A percentile compares a stretch with the other conserved stretches of the same genome.
phyloP scores from a whole-genome alignment of 164 flowering plant species.

The Macadamia integrifolia region DNA sequence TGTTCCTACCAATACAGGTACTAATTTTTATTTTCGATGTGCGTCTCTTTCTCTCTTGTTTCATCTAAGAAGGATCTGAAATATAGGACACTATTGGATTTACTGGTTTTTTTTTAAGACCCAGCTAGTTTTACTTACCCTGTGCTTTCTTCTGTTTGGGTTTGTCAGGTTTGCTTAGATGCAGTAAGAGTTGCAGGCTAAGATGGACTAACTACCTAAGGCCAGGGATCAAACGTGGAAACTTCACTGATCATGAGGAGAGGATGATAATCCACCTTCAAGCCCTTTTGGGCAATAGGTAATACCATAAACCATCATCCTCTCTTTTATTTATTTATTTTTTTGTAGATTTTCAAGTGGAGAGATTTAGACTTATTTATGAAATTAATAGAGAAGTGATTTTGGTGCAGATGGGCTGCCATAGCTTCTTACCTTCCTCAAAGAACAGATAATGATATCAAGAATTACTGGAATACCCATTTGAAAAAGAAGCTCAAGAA shows the following conservation, averaged over 20 bases:
- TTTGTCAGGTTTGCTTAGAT: slow-evolving; percentile 66
- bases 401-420: slow-evolving; percentile 78
- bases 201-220: slow-evolving; percentile 97
- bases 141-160: slow-evolving; percentile 2
- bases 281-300: slow-evolving; percentile 93
- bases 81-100: background rate
- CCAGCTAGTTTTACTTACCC: background rate
- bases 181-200: slow-evolving; percentile 88
- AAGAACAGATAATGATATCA: slow-evolving; percentile 82
- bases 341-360: background rate
- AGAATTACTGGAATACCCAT: slow-evolving; percentile 89
- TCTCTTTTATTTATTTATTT: background rate
- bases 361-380: background rate
- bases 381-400: slow-evolving; percentile 2
- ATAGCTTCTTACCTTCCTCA: slow-evolving; percentile 90
- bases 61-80: background rate
- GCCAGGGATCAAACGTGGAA: slow-evolving; percentile 84
- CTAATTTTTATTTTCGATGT: background rate
- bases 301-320: slow-evolving; percentile 4
- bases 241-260: slow-evolving; percentile 87
- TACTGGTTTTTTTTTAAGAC: background rate
- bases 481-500: slow-evolving; percentile 71
- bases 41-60: background rate
- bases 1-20: slow-evolving; percentile 85
- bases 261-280: slow-evolving; percentile 96